Evolutionary conservation across 164 flowering plant genomes (phyloP).

Genomic region (Berberis thunbergii): DNA sequence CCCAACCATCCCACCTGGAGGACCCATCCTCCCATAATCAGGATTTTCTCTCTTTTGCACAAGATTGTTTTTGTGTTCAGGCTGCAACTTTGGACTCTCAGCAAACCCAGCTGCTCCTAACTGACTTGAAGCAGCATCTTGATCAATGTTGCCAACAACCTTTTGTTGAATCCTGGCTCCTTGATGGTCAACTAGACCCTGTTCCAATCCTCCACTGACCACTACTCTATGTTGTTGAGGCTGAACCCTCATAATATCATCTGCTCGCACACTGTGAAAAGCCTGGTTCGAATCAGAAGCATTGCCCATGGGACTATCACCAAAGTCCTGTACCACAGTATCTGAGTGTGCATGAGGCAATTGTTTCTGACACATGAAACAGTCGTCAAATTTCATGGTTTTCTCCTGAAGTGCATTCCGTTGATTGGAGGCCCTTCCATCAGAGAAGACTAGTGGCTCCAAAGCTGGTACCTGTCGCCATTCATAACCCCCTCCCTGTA

Average conservation of each 20-base stretch:
- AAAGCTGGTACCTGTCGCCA: slow-evolving; percentile 37
- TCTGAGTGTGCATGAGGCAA: slow-evolving; percentile 95
- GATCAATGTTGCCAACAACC: slow-evolving; percentile 19
- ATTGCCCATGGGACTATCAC: slow-evolving; percentile 15
- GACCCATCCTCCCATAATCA: slow-evolving; percentile 16
- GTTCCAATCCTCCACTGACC: slow-evolving; percentile 29
- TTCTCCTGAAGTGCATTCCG: slow-evolving; percentile 32
- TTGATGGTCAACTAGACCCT: slow-evolving; percentile 20
- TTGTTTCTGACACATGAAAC: slow-evolving; percentile 72
- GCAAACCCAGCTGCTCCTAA: slow-evolving; percentile 15
- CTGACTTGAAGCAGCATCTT: slow-evolving; percentile 14
- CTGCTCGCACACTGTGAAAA: slow-evolving; percentile 42
- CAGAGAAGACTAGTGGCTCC: slow-evolving; percentile 29
- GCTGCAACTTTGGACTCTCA: slow-evolving; percentile 19
- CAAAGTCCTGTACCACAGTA: slow-evolving; percentile 44
- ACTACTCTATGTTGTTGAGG: slow-evolving; percentile 20
- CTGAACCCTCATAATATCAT: slow-evolving; percentile 26
- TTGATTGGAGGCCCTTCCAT: slow-evolving; percentile 23
- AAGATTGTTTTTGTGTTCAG: slow-evolving; percentile 20
- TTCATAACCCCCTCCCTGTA: slow-evolving; percentile 22
- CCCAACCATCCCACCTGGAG: slow-evolving; percentile 15
- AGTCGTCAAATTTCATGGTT: slow-evolving; percentile 34
- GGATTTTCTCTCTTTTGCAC: slow-evolving; percentile 15
- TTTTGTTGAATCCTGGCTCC: slow-evolving; percentile 22
- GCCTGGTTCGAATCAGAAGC: slow-evolving; percentile 25